phyloP scores from a whole-genome alignment of 2,329 filamentous ascomycete species.

The Fusarium heterosporum region DNA sequence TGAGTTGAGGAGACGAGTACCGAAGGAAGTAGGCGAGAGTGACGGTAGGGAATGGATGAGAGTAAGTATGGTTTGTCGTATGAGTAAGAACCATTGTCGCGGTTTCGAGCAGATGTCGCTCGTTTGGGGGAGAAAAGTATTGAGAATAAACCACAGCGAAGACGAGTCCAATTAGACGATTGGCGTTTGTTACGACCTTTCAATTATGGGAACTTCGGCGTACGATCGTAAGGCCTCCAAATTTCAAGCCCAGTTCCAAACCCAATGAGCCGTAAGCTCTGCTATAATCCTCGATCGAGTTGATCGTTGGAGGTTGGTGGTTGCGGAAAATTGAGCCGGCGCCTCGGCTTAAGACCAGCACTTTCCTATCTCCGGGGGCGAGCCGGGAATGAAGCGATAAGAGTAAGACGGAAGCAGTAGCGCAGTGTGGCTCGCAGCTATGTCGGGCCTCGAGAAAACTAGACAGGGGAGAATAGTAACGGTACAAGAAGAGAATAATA shows the following conservation, averaged over 20 bases:
- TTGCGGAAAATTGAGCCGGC: slow-evolving; percentile 42
- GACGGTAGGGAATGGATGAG: slow-evolving; percentile 85
- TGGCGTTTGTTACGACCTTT: slow-evolving; percentile 2
- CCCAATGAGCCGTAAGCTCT: slow-evolving; percentile 33
- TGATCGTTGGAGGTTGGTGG: slow-evolving; percentile 38
- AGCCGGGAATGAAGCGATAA: slow-evolving; percentile 27
- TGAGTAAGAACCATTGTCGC: slow-evolving; percentile 71
- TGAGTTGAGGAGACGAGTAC: slow-evolving; percentile 77
- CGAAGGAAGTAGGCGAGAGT: slow-evolving; percentile 91
- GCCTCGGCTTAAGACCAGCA: slow-evolving; percentile 43
- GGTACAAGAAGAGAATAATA: not conserved
- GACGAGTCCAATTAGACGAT: slow-evolving; percentile 31
- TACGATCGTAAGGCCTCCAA: slow-evolving; percentile 5
- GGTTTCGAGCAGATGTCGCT: slow-evolving; percentile 28
- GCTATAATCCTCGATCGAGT: slow-evolving; percentile 29
- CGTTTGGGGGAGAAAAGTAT: slow-evolving; percentile 21
- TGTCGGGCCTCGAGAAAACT: slow-evolving; percentile 46
- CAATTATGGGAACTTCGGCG: slow-evolving; percentile 11
- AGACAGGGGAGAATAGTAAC: slow-evolving; percentile 10
- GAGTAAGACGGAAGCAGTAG: slow-evolving; percentile 9
- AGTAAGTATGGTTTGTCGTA: slow-evolving; percentile 77
- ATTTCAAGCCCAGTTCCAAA: slow-evolving; percentile 14
- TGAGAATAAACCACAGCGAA: slow-evolving; percentile 12
- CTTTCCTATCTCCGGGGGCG: slow-evolving; percentile 38
- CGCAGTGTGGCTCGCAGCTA: slow-evolving; percentile 40